Evolutionary conservation across 179 eudicot species (phyloP).

Genomic region (Camellia oleifera): DNA sequence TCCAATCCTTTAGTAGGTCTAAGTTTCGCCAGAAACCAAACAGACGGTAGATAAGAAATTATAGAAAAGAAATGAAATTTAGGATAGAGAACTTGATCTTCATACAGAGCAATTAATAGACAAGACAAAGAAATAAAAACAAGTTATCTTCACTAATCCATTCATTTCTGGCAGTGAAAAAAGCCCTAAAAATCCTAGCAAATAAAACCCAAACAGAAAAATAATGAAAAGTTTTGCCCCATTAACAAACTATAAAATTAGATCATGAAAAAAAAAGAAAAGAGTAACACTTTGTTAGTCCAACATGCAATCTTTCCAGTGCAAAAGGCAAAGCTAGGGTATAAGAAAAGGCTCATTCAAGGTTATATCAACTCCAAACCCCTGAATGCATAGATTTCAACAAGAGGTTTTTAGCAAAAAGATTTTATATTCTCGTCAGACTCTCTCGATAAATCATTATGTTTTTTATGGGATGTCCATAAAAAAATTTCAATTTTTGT

Average conservation of each 20-base stretch:
- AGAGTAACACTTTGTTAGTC: too few relatives aligned
- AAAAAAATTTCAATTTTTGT: too few relatives aligned
- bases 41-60: neutral
- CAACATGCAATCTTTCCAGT: too few relatives aligned
- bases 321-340: too few relatives aligned
- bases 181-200: neutral
- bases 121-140: neutral
- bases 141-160: neutral
- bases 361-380: neutral
- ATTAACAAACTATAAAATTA: too few relatives aligned
- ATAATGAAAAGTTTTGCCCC: too few relatives aligned
- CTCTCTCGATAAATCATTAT: neutral
- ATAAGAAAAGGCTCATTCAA: too few relatives aligned
- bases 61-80: neutral
- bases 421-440: neutral
- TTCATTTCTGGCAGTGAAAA: neutral
- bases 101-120: neutral
- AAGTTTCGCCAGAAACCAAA: neutral
- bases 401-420: neutral
- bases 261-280: too few relatives aligned
- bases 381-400: neutral
- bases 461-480: too few relatives aligned
- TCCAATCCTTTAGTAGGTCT: neutral
- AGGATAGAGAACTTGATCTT: neutral
- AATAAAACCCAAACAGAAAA: neutral